phyloP scores from a whole-genome alignment of 345 rosid species.

The Bruguiera parviflora region DNA sequence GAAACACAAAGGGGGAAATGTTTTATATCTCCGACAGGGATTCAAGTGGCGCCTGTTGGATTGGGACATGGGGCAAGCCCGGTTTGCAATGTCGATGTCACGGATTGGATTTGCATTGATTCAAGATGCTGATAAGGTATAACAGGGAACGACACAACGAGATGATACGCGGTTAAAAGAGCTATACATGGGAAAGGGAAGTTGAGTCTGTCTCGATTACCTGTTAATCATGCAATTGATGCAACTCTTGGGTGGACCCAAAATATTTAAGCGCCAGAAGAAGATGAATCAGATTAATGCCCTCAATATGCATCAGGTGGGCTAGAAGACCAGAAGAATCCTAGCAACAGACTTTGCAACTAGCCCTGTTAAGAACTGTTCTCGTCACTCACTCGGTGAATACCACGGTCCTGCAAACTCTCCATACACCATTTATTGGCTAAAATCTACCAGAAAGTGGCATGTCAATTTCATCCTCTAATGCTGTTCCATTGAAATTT shows the following conservation, averaged over 20 bases:
- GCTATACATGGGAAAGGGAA: neutral
- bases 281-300: neutral
- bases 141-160: no score
- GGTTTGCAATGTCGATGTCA: neutral
- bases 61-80: no score
- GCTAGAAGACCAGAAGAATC: slow-evolving; percentile 6
- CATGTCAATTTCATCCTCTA: slow-evolving; percentile 12
- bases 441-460: slow-evolving; percentile 25
- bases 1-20: neutral
- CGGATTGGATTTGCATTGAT: neutral
- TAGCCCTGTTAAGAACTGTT: neutral
- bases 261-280: neutral
- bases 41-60: neutral
- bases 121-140: neutral
- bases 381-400: slow-evolving; percentile 1
- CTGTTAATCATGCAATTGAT: neutral
- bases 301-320: neutral
- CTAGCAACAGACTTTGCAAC: slow-evolving; percentile 1
- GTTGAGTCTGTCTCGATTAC: neutral
- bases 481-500: neutral
- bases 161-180: no score
- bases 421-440: slow-evolving; percentile 5
- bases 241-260: slow-evolving; percentile 15
- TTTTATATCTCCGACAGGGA: neutral
- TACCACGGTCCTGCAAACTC: slow-evolving; percentile 7